Evolutionary conservation across 768 basidiomycete genomes (phyloP), one percentile per base, ranked within the genome.

Genomic region (Tylopilus sp.): DNA sequence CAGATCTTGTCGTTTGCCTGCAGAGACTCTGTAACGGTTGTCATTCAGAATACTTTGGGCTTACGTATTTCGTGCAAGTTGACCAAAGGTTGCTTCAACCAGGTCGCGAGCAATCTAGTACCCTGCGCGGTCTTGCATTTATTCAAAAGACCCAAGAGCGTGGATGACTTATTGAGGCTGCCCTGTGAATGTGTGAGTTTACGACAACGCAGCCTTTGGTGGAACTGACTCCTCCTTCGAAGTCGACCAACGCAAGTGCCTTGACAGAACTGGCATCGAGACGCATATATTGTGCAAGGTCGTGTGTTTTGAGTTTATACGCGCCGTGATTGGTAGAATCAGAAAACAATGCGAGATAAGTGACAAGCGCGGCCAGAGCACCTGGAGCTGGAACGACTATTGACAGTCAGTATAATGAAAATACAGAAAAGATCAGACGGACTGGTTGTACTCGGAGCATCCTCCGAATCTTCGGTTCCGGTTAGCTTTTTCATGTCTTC

Each of bases 51-150:
- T 7, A 35, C 33, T 3, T 26, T 28, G 9, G 31, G 75, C 91
- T 56, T 51, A 91, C 93, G 76, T 54, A 98, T 98, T 64, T 94
- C 90, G 57, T 98, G 95, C 33, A 91, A 68, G 67, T 97, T 98
- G 26, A 98, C 82, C 23, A 98, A 73, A 6, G 97, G 97, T 66
- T 98, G 97, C 64, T 97, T 98, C 38, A 99, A 73, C 95, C 95
- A 98, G 43, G 84, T 85, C 0, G 85, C 89, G 3, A 99, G 75
- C 36, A 97, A 67, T 49, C 97, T 75, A 13, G 89, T 84, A 0
- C 97, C 97, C 65, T 99, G 97, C 0, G 91, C 83, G 0, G 97
- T 98, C 71, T 97, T 97, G 75, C 95, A 97, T 60, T 89, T 90
- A 67, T 98, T 97, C 51, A 99, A 71, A 8, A 97, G 73, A 1